Base-by-base conservation (phyloP, 306 rosid genomes). In the Malus sieversii region DNA sequence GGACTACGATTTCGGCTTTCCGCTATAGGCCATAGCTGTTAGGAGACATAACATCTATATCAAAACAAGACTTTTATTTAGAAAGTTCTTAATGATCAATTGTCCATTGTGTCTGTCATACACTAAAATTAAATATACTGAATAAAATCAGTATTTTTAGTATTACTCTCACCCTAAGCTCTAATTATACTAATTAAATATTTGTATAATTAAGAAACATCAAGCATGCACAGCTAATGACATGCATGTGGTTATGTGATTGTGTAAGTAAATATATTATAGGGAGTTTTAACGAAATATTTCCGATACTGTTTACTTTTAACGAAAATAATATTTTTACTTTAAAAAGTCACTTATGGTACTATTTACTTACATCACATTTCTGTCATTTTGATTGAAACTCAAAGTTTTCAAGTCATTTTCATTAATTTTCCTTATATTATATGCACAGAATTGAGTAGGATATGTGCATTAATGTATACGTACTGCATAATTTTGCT, bases 81-180 rank as follows among this genome's bases (percentile, higher is more conserved):
- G 75, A 62, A 78, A 80, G 76, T 53, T 79, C 59, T 78, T 66
- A 75, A 75, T 29, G 59, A 60, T 73, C 59, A 27, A 73, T 65
- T 15, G 70, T 33, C 48, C 70, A 8, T 33, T 10, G 27, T 65
- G 46, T 65, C 48, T 19, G 25, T 35, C 27, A 29, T 6, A 48
- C 55, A 15, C 19, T 48, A 48, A 48, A 48, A 15, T 35, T 13
- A 46, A 46, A 14, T 9, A 46, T 29, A 29, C n/a, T 14, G 67
- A 13, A 62, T 18, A 29, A 15, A 16, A 29, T 18, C 20, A 15
- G 30, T 29, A 11, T 30, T 13, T 27, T 29, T 15, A 27, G 42
- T 15, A 16, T 16, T 30, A 62, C 42, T 11, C 65, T 33, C 45
- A 65, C 46, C 25, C 46, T 2, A 33, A 14, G 19, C 18, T 10